Evolutionary conservation across 225 moss, liverwort and hornwort genomes (phyloP).

Genomic region (Climacium dendroides): DNA sequence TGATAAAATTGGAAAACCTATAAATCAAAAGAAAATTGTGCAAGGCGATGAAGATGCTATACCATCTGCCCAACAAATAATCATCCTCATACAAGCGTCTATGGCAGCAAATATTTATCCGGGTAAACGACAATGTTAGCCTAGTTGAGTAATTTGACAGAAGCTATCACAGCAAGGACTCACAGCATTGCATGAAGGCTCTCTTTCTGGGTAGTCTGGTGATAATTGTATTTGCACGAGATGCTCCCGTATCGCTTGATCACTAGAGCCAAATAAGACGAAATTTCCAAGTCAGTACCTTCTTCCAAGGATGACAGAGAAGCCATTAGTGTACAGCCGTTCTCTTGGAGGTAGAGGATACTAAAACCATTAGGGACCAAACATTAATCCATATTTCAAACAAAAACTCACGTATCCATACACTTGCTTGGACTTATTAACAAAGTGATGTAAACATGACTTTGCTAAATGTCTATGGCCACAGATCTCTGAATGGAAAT

Average conservation of each 20-base stretch:
- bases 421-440: background rate
- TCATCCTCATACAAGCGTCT: background rate
- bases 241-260: conserved; percentile 55
- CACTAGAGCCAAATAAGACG: conserved; percentile 20
- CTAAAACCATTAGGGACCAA: background rate
- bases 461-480: background rate
- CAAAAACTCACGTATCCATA: background rate
- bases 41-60: background rate
- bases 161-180: background rate
- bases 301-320: background rate
- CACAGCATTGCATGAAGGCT: conserved; percentile 67
- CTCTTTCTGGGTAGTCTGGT: conserved; percentile 47
- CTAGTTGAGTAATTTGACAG: background rate
- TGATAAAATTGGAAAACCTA: background rate
- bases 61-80: background rate
- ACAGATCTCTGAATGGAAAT: background rate
- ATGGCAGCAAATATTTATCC: background rate
- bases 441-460: background rate
- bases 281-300: background rate
- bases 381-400: background rate
- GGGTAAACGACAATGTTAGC: background rate
- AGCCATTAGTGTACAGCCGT: background rate
- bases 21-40: background rate
- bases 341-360: background rate
- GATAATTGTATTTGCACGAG: conserved; percentile 49